Evolutionary conservation across 1,139 yeast species (phyloP).

Genomic region (Nakaseomyces uthaithaninus): DNA sequence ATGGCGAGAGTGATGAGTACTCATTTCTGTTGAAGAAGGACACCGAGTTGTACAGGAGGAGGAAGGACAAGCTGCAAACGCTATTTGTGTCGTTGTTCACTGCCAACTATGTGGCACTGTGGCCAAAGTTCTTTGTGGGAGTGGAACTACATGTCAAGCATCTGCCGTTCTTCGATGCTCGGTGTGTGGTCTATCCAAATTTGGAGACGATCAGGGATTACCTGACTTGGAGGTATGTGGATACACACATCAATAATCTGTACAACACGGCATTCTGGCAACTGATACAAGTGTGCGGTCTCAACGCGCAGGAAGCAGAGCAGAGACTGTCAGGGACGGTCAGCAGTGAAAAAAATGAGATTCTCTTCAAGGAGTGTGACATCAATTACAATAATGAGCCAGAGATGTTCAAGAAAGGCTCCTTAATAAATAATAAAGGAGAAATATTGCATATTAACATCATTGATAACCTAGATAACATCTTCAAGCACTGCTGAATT

Average conservation of each 20-base stretch:
- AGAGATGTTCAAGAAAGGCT: constrained; percentile 82
- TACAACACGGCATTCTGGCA: constrained; percentile 94
- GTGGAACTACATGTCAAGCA: constrained; percentile 34
- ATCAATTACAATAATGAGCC: constrained; percentile 87
- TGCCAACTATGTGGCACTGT: constrained; percentile 58
- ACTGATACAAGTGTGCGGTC: constrained; percentile 60
- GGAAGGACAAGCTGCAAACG: constrained; percentile 70
- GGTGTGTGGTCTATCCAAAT: constrained; percentile 83
- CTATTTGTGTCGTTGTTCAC: constrained; percentile 79
- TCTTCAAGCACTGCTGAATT: constrained; percentile 21
- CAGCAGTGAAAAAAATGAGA: constrained; percentile 79
- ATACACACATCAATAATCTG: constrained; percentile 89
- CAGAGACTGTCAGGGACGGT: constrained; percentile 59
- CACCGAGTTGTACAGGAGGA: constrained; percentile 65
- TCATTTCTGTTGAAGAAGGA: constrained; percentile 62
- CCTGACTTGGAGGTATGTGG: constrained; percentile 92
- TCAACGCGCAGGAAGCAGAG: constrained; percentile 75
- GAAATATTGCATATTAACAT: constrained; percentile 36
- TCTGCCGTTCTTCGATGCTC: constrained; percentile 82
- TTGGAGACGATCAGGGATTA: constrained; percentile 60
- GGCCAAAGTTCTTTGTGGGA: constrained; percentile 56
- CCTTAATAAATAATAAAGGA: constrained; percentile 55
- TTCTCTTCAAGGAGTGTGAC: constrained; percentile 65
- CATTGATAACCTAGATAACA: constrained; percentile 31
- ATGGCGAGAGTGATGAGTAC: constrained; percentile 94